Base-by-base conservation (phyloP, 2,329 filamentous ascomycete species). In the Arthrobotrys megalospora region DNA sequence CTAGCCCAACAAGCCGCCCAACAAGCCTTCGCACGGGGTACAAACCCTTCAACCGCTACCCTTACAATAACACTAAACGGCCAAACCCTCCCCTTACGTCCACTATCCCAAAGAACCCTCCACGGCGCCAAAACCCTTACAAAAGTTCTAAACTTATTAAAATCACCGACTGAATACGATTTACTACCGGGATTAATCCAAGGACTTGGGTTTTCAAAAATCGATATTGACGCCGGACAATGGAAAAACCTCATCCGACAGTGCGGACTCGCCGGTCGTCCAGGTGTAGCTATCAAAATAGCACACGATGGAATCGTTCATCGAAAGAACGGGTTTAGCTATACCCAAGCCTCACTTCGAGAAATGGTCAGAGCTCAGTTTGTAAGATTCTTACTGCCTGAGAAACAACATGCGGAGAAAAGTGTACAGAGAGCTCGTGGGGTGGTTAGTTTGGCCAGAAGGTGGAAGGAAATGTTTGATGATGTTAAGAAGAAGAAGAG, bases 61-160 rank as follows among this genome's bases (percentile, higher is more conserved):
- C 55, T 79, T 7, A 66, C 75, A 34, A 60, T 79, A 28, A 68
- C 62, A 16, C 32, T 79, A 32, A 69, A 79, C 68, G 53, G 48
- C 43, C 75, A 79, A 67, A 70, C 63, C 67, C 34, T 79, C 11
- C 53, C 75, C 0, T 38, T 77, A 2, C 38, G 60, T 2, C 73
- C 73, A 3, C 19, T 77, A 19, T 45, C 28, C 8, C 14, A 58
- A 1, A 32, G 68, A 7, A 48, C 36, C 45, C 45, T 68, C 53
- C 52, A 72, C 16, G 75, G 68, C 14, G 47, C 75, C 80, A 84
- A 86, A 80, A 83, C 83, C 75, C 86, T 91, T 47, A 84, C 87
- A 76, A 84, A 85, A 41, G 88, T 90, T 82, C 88, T 89, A 43
- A 85, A 90, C 78, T 85, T 85, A 76, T 87, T 90, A 79, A 28